These are phyloP conservation scores for Bruguiera sexangula DNA, from an alignment of 345 rosid genomes.

Conservation along the genomic window DNA sequence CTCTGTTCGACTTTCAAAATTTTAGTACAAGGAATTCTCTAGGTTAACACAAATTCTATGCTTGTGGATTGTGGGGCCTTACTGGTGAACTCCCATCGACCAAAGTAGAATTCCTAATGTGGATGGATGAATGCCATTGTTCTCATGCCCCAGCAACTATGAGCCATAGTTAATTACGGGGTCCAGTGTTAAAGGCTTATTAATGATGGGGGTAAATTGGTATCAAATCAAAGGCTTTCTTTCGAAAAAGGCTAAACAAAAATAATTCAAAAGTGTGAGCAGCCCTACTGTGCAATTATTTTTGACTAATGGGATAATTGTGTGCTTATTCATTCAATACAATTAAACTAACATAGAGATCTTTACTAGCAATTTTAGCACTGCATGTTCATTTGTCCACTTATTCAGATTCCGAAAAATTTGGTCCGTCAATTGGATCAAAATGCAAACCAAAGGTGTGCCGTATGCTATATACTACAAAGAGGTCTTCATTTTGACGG, in stretches of 20 bases:
- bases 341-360: neutral
- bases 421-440: neutral
- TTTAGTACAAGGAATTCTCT: neutral
- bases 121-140: neutral
- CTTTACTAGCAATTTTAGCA: neutral
- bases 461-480: neutral
- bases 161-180: neutral
- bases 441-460: neutral
- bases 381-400: neutral
- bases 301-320: neutral
- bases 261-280: neutral
- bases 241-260: neutral
- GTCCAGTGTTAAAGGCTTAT: neutral
- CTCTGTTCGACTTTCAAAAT: slow-evolving; percentile 17
- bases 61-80: too few relatives aligned
- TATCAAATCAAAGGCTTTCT: neutral
- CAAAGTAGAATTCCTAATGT: too few relatives aligned
- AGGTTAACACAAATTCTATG: neutral
- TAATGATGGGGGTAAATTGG: neutral
- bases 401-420: neutral
- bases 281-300: slow-evolving; percentile 3
- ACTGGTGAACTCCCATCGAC: neutral
- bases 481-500: slow-evolving; percentile 20
- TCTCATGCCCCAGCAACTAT: slow-evolving; percentile 5
- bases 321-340: neutral